Evolutionary conservation across 2,329 filamentous ascomycete species (phyloP), one percentile per base, ranked within the genome.

Genomic region (Mycosphaerella sp.): DNA sequence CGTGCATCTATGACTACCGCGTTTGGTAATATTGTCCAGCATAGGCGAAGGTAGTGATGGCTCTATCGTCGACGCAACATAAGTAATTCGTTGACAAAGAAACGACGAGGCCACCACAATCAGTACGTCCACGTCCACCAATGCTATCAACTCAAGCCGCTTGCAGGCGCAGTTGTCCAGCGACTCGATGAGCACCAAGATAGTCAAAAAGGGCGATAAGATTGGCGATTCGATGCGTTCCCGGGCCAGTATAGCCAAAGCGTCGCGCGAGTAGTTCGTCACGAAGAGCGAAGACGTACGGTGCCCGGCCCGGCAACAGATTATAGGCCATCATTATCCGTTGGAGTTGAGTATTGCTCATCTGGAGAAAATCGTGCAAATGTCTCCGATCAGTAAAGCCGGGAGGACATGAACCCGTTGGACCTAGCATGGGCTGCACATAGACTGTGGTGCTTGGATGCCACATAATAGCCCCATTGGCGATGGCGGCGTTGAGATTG

Each of bases 241-340:
- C 39, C 40, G 39, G 40, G 18, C 46, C 40, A 27, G 40, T 27
- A 21, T 35, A 30, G n/a, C 37, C 37, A 42, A 32, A 49, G 12
- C 16, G 39, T 27, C 27, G 46, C 2, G 34, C 44, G 9, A 35
- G 28, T 1, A 40, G 21, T 27, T 34, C 16, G n/a, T 49, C 47
- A 8, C 36, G 32, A n/a, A 47, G 25, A 6, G 39, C 49, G 17
- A 40, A 44, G n/a, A 50, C 50, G 18, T 55, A 54, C 14, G 50
- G 41, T 12, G 41, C 28, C n/a, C 48, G 27, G 3, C 39, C 34
- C 1, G 39, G 25, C 7, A 46, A 41, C 6, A 62, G 34, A 6
- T 56, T 56, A 40, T 70, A 70, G 0, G 61, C 61, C 27, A 55
- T 48, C 34, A 70, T 57, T 37, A 70, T 61, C 1, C 58, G 54